Evolutionary conservation across 2,329 filamentous ascomycete species (phyloP).

Genomic region (Bipolaris sorokiniana): DNA sequence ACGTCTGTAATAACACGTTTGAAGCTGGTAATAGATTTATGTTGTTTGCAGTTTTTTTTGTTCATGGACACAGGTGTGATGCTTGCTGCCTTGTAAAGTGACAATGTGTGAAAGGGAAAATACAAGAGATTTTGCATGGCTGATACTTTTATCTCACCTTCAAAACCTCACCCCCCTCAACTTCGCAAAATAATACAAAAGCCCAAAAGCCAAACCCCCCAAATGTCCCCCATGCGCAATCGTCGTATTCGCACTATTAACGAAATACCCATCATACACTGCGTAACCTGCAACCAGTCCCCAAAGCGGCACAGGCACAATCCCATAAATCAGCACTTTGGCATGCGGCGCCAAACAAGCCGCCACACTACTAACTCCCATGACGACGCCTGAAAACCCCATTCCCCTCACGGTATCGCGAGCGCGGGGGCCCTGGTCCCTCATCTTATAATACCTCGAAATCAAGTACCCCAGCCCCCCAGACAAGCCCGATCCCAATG

Average conservation of each 20-base stretch:
- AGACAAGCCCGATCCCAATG: constrained; percentile 40
- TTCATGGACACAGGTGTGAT: not conserved
- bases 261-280: constrained; percentile 48
- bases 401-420: constrained; percentile 19
- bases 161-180: constrained; percentile 25
- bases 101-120: not conserved
- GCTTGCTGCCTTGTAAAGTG: not conserved
- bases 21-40: constrained; percentile 6
- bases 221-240: constrained; percentile 55
- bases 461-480: constrained; percentile 29
- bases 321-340: constrained; percentile 45
- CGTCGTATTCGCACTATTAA: constrained; percentile 36
- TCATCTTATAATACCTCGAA: constrained; percentile 14
- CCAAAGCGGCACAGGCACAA: constrained; percentile 52
- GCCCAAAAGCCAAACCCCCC: constrained; percentile 52
- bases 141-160: not conserved
- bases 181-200: constrained; percentile 36
- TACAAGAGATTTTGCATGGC: too few relatives aligned
- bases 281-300: constrained; percentile 45
- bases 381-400: constrained; percentile 51
- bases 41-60: not conserved
- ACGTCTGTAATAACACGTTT: not conserved
- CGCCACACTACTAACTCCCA: constrained; percentile 49
- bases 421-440: constrained; percentile 1
- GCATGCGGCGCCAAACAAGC: constrained; percentile 48